Evolutionary conservation across 1,284 basidiomycete genomes (phyloP).

Genomic region (Neonothopanus nambi): DNA sequence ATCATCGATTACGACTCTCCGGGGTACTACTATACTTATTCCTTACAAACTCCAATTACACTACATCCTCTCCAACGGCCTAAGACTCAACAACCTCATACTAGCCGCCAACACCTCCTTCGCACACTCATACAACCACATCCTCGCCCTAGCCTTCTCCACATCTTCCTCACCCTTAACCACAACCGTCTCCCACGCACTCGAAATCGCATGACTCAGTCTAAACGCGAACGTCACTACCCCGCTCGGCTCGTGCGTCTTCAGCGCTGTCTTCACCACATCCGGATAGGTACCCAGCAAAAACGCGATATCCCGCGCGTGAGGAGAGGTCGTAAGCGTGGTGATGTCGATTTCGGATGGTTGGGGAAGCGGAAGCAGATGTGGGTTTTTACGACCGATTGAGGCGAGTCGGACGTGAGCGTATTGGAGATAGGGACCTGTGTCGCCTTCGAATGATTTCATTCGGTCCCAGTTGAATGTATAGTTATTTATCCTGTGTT

Average conservation of each 20-base stretch:
- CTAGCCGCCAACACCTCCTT: conserved; percentile 87
- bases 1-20: too few species aligned
- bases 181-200: conserved; percentile 86
- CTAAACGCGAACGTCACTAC: conserved; percentile 82
- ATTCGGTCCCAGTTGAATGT: conserved; percentile 94
- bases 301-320: conserved; percentile 87
- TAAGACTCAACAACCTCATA: conserved; percentile 86
- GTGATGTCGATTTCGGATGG: conserved; percentile 70
- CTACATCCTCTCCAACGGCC: conserved; percentile 93
- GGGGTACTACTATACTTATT: background rate
- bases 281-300: conserved; percentile 91
- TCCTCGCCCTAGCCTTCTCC: conserved; percentile 81
- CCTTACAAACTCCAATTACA: background rate
- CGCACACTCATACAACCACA: conserved; percentile 90
- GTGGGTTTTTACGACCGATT: conserved; percentile 91
- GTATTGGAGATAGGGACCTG: conserved; percentile 95
- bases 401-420: conserved; percentile 95
- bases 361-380: conserved; percentile 77
- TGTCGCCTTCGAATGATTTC: conserved; percentile 97
- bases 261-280: conserved; percentile 82
- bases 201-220: conserved; percentile 80
- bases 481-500: conserved; percentile 90
- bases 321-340: conserved; percentile 66
- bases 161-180: conserved; percentile 81
- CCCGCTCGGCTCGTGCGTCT: conserved; percentile 88